A percentile compares a stretch with the other conserved stretches of the same genome.
These are phyloP conservation scores for Rhizopogon sp. DNA, from an alignment of 768 basidiomycete genomes.

Conservation along the genomic window DNA sequence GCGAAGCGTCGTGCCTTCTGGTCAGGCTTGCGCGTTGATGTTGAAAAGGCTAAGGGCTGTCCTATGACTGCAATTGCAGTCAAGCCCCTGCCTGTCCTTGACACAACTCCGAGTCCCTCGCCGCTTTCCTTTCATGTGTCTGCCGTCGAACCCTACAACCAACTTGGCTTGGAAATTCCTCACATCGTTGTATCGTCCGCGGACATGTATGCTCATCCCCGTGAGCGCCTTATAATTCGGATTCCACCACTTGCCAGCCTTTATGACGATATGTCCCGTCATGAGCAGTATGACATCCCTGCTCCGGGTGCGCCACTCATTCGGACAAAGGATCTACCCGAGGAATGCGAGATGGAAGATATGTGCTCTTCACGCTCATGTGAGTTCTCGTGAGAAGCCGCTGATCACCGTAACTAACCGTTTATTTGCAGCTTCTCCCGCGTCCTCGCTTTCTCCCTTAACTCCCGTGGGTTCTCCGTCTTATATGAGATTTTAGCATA, in stretches of 20 bases:
- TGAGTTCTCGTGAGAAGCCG: conserved; percentile 2
- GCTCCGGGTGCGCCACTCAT: conserved; percentile 23
- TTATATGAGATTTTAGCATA: background rate
- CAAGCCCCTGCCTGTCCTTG: conserved; percentile 33
- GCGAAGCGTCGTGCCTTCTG: conserved; percentile 42
- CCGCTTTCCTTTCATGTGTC: background rate
- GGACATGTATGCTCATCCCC: background rate
- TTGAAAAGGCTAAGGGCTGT: conserved; percentile 35
- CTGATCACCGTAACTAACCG: background rate
- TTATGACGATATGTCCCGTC: background rate
- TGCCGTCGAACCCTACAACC: background rate
- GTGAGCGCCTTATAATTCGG: conserved; percentile 2
- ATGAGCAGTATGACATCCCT: background rate
- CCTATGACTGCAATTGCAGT: conserved; percentile 35
- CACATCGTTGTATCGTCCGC: conserved; percentile 3
- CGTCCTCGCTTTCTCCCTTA: conserved; percentile 5
- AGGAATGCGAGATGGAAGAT: conserved; percentile 15
- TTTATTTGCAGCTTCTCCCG: conserved; percentile 6
- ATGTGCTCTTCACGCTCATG: conserved; percentile 9
- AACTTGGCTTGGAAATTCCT: conserved; percentile 5
- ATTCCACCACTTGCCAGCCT: conserved; percentile 2
- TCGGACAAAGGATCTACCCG: conserved; percentile 18
- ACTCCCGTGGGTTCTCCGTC: conserved; percentile 12
- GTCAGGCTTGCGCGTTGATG: conserved; percentile 43
- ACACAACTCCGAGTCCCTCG: conserved; percentile 12